Percentiles rank a stretch among this genome's conserved stretches.
These are phyloP conservation scores for Neophaeococcomyces aloes DNA, from an alignment of 2,329 filamentous ascomycete species.

Conservation along the genomic window DNA sequence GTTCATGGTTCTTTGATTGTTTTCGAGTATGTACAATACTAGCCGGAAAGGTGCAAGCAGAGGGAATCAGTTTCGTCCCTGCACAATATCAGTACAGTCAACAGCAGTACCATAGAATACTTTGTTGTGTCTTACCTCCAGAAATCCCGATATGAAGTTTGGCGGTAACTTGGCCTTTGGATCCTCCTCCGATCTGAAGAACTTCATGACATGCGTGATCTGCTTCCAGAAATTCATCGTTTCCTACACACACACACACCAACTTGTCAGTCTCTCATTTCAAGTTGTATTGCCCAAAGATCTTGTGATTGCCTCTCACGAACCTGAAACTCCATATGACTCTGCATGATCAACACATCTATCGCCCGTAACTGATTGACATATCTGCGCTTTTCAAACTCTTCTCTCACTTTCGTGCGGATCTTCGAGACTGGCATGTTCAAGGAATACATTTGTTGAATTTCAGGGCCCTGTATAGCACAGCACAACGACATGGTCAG, in stretches of 20 bases:
- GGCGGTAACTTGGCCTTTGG: constrained; percentile 65
- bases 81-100: background rate
- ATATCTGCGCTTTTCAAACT: constrained; percentile 92
- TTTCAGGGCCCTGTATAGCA: constrained; percentile 80
- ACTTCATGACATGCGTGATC: constrained; percentile 87
- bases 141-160: constrained; percentile 87
- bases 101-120: background rate
- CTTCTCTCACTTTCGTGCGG: constrained; percentile 87
- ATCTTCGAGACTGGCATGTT: constrained; percentile 78
- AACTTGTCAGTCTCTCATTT: background rate
- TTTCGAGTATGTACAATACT: constrained; percentile 10
- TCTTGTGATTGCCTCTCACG: no score
- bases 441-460: constrained; percentile 94
- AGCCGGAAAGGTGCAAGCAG: background rate
- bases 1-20: constrained; percentile 4
- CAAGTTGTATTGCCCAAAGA: no score
- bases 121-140: constrained; percentile 61
- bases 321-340: constrained; percentile 90
- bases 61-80: constrained; percentile 7
- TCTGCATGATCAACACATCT: constrained; percentile 83
- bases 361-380: constrained; percentile 80
- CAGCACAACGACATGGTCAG: constrained; percentile 7
- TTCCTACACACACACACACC: constrained; percentile 50
- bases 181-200: constrained; percentile 83
- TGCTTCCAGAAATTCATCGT: constrained; percentile 99